Evolutionary conservation across 1,139 yeast genomes (phyloP), one percentile per base, ranked within the genome.

Genomic region (Saccharomycopsis phalli): DNA sequence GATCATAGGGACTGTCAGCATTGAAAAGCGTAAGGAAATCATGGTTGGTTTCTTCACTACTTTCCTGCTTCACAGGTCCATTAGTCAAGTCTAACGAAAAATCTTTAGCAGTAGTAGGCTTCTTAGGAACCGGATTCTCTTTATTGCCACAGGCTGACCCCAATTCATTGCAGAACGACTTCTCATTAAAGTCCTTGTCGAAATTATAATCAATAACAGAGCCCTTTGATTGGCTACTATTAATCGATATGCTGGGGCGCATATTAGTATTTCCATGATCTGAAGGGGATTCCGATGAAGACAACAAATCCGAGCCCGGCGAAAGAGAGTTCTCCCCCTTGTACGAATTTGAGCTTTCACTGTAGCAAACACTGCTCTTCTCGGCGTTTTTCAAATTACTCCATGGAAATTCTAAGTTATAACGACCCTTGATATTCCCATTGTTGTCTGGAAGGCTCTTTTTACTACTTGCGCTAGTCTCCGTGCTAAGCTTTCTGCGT

Each of bases 61-160:
- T n/a, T n/a, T n/a, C n/a, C n/a, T n/a, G n/a, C n/a, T n/a, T n/a
- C n/a, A n/a, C n/a, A n/a, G 29, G 36, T 10, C 10, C 27, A 4
- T 26, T 14, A 11, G 8, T 26, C 8, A 26, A 6, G 16, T 30
- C 37, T 26, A 31, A 21, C 23, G 38, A 31, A 34, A 40, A 11
- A 4, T 33, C 39, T 4, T 36, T 14, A 18, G 50, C 54, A 34
- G 50, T 51, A 45, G 48, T 40, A 25, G 41, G 45, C 22, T 28
- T 25, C 53, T 72, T 71, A 6, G 95, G 94, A 6, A 78, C 58
- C 3, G 94, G 94, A 47, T 71, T 62, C 22, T 66, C 66, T 54
- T 68, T 76, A n/a, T 79, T 79, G 14, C 95, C 96, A 59, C 97
- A 88, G 1, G 88, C 96, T 56, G 76, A 71, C 48, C 74, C 73